Evolutionary conservation across 2,329 filamentous ascomycete species (phyloP).

Genomic region (Phymatotrichopsis omnivora): DNA sequence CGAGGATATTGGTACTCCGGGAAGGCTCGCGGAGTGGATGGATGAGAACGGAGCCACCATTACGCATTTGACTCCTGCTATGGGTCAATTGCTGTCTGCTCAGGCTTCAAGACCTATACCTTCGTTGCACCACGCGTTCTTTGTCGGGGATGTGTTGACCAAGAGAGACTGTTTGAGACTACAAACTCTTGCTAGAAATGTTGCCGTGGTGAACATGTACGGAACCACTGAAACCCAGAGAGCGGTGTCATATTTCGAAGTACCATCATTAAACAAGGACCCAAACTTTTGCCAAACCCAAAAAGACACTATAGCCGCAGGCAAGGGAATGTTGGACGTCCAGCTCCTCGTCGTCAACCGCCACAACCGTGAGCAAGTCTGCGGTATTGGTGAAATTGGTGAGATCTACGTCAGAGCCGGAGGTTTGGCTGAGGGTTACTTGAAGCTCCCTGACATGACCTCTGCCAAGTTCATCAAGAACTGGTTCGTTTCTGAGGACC

Average conservation of each 20-base stretch:
- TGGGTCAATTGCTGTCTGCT: slow-evolving; percentile 90
- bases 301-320: slow-evolving; percentile 70
- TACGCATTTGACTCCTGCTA: slow-evolving; percentile 85
- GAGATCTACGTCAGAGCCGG: slow-evolving; percentile 75
- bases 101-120: slow-evolving; percentile 70
- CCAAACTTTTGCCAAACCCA: slow-evolving; percentile 40
- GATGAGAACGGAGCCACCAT: slow-evolving; percentile 61
- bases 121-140: slow-evolving; percentile 68
- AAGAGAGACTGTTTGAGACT: slow-evolving; percentile 69
- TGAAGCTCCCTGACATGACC: slow-evolving; percentile 50
- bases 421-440: slow-evolving; percentile 74
- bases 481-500: slow-evolving; percentile 70
- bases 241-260: slow-evolving; percentile 71
- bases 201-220: slow-evolving; percentile 73
- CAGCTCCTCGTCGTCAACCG: slow-evolving; percentile 77
- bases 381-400: slow-evolving; percentile 69
- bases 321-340: slow-evolving; percentile 77
- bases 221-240: slow-evolving; percentile 79
- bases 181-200: slow-evolving; percentile 65
- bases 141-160: slow-evolving; percentile 82
- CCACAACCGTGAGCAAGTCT: slow-evolving; percentile 54
- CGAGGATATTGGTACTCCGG: slow-evolving; percentile 71
- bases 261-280: slow-evolving; percentile 56
- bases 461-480: slow-evolving; percentile 68
- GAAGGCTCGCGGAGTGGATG: slow-evolving; percentile 84